Conservation (phyloP, 2,329 filamentous ascomycete species). For the Myriangium duriaei region DNA sequence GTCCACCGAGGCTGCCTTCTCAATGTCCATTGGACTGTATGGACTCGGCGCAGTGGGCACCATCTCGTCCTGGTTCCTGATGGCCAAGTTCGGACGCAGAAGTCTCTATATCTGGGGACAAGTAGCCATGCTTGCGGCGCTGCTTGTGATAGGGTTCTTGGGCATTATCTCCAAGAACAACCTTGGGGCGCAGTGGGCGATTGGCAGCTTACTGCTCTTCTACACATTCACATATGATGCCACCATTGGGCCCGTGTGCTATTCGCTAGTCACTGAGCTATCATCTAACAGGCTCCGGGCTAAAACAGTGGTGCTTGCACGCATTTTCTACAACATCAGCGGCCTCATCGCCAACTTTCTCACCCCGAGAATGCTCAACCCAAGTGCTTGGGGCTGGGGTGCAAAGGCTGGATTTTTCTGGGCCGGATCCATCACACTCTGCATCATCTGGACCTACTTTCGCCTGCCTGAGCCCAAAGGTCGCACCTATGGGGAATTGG, state of each 20-base stretch:
- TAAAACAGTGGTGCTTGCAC: constrained; percentile 20
- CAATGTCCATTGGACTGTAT: constrained; percentile 27
- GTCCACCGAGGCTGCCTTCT: constrained; percentile 13
- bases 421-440: constrained; percentile 24
- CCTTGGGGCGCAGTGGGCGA: constrained; percentile 16
- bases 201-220: constrained; percentile 17
- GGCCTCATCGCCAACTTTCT: constrained; percentile 17
- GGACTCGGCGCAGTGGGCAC: constrained; percentile 22
- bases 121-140: constrained; percentile 13
- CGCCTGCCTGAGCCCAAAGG: constrained; percentile 32
- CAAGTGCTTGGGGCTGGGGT: constrained; percentile 24
- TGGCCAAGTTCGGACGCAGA: constrained; percentile 23
- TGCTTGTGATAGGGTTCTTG: constrained; percentile 18
- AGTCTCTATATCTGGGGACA: constrained; percentile 22
- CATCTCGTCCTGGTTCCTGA: constrained; percentile 23
- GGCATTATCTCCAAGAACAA: constrained; percentile 12
- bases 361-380: constrained; percentile 18
- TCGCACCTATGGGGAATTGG: constrained; percentile 30
- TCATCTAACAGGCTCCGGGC: constrained; percentile 19
- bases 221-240: constrained; percentile 39
- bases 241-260: constrained; percentile 32
- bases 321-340: constrained; percentile 20
- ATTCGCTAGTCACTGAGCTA: constrained; percentile 21
- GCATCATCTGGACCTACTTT: constrained; percentile 31
- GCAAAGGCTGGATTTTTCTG: constrained; percentile 31